These are phyloP conservation scores for Murraya paniculata DNA, from an alignment of 345 rosid genomes.

Conservation along the genomic window DNA sequence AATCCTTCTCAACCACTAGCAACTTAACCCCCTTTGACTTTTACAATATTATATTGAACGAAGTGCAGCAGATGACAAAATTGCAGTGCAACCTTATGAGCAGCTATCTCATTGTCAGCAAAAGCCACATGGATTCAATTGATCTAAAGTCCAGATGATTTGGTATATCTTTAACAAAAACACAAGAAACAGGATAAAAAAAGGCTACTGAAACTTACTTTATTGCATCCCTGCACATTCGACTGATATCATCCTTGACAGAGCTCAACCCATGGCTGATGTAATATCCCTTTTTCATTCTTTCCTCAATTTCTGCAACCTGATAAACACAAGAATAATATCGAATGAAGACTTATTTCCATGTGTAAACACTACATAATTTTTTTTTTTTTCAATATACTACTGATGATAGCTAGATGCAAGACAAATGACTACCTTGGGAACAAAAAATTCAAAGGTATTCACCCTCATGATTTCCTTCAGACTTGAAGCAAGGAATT, in stretches of 20 bases:
- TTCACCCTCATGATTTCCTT: slow-evolving; percentile 93
- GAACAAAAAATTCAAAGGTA: slow-evolving; percentile 74
- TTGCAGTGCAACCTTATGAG: not conserved
- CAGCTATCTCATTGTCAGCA: not conserved
- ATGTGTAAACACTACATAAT: not conserved
- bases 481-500: slow-evolving; percentile 82
- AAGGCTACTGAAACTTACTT: slow-evolving; percentile 52
- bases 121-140: slow-evolving; percentile 6
- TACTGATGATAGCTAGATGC: not conserved
- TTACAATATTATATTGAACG: not conserved
- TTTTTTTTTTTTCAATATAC: too few species aligned
- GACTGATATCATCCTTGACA: slow-evolving; percentile 93
- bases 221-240: slow-evolving; percentile 98
- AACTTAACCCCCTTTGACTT: not conserved
- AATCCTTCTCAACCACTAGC: not conserved
- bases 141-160: not conserved
- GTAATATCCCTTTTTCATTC: slow-evolving; percentile 84
- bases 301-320: slow-evolving; percentile 86
- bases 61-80: not conserved
- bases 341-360: slow-evolving; percentile 19
- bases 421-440: slow-evolving; percentile 58
- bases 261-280: slow-evolving; percentile 75
- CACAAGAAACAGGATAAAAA: not conserved
- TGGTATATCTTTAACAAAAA: not conserved
- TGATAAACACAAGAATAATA: slow-evolving; percentile 30